Percentiles rank a stretch among this genome's conserved stretches.
phyloP scores from a whole-genome alignment of 441 rosid genomes.

The Daphne laureola region DNA sequence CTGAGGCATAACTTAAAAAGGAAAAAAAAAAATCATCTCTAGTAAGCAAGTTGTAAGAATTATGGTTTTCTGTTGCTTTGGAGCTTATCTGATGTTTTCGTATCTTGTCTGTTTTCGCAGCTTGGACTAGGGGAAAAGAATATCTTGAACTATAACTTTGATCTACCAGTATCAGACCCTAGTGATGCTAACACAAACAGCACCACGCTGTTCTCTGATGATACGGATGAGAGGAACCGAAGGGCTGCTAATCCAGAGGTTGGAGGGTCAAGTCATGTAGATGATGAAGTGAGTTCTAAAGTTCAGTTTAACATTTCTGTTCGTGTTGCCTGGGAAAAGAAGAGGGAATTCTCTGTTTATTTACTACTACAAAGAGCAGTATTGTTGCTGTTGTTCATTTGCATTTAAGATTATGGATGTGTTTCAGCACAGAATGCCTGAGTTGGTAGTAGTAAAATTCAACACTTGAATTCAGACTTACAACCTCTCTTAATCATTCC shows the following conservation, averaged over 20 bases:
- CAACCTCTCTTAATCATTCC: no score
- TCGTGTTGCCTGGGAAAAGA: background rate
- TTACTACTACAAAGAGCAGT: background rate
- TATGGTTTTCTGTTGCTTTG: slow-evolving; percentile 4
- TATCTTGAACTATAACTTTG: slow-evolving; percentile 74
- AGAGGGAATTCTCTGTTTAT: background rate
- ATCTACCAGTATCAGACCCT: slow-evolving; percentile 75
- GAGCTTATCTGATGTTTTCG: slow-evolving; percentile 7
- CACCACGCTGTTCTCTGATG: slow-evolving; percentile 81
- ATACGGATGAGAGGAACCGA: slow-evolving; percentile 80
- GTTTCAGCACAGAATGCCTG: no score
- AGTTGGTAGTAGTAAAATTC: no score
- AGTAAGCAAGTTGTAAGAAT: background rate
- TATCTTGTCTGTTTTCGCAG: slow-evolving; percentile 43
- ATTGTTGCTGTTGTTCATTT: no score
- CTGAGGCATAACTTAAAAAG: background rate
- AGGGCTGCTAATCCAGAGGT: slow-evolving; percentile 50
- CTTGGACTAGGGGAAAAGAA: slow-evolving; percentile 90
- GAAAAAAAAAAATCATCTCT: background rate
- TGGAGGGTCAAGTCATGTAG: slow-evolving; percentile 47
- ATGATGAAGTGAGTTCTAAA: slow-evolving; percentile 59
- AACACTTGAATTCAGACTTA: no score
- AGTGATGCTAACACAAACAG: slow-evolving; percentile 95
- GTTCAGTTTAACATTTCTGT: slow-evolving; percentile 3
- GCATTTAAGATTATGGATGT: no score